phyloP scores from a whole-genome alignment of 805 yeast genomes.

The Clavispora asparagi region DNA sequence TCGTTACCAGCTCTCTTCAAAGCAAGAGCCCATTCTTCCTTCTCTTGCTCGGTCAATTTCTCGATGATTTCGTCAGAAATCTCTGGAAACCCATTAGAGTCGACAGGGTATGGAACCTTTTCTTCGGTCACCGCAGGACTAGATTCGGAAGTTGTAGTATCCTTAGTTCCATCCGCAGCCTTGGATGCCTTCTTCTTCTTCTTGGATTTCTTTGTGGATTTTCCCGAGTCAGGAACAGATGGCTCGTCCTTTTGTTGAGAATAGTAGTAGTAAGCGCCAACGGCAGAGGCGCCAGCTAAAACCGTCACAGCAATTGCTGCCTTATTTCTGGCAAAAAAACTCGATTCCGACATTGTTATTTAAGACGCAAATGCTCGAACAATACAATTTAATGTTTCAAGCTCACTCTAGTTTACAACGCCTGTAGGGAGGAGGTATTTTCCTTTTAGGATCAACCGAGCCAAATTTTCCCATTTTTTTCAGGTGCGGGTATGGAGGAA shows the following conservation, averaged over 20 bases:
- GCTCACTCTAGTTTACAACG: neutral
- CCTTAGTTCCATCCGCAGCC: constrained; percentile 25
- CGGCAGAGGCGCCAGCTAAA: constrained; percentile 59
- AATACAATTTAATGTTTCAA: neutral
- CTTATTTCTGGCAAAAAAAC: constrained; percentile 49
- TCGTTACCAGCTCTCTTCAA: constrained; percentile 89
- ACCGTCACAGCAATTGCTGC: constrained; percentile 60
- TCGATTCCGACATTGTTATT: constrained; percentile 15
- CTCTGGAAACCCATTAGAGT: constrained; percentile 53
- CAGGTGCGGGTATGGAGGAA: constrained; percentile 1
- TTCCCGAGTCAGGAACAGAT: constrained; percentile 15
- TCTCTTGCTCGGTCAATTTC: constrained; percentile 45
- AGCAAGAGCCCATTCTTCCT: constrained; percentile 61
- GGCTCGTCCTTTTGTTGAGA: constrained; percentile 22
- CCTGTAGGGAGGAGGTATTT: neutral
- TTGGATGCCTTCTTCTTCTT: constrained; percentile 38
- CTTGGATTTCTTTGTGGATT: constrained; percentile 36
- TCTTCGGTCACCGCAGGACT: constrained; percentile 10
- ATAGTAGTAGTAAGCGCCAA: constrained; percentile 53
- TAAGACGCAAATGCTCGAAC: neutral
- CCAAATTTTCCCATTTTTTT: neutral
- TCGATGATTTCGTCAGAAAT: constrained; percentile 44
- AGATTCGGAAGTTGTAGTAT: constrained; percentile 8
- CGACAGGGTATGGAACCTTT: constrained; percentile 45
- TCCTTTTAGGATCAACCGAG: neutral